Evolutionary conservation across 106 monocot genomes (phyloP), one percentile per base, ranked within the genome.

Genomic region (Dioscorea dumetorum): DNA sequence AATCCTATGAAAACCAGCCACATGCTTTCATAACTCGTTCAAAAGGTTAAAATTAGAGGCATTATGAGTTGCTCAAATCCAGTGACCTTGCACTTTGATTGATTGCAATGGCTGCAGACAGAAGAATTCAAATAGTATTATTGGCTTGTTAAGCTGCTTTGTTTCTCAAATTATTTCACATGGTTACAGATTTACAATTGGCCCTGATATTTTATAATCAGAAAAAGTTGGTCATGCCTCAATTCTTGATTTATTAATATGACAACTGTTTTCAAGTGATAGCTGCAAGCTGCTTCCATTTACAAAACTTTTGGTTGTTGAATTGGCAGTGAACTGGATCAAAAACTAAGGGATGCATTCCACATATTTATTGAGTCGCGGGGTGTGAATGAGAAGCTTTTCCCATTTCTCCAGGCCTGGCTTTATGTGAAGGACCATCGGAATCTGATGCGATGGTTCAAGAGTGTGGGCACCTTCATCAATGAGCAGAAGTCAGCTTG

Each of bases 371-470:
- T 97, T 49, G 95, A 88, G 69, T 82, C 67, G 10, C 88, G 91
- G 32, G 95, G 95, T 8, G 84, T 91, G 33, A 86, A 97, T 69
- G 95, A 91, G 76, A 72, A 67, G 12, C 91, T 97, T 31, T 91
- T 91, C 69, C 82, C 78, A 4, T 97, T 97, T 69, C 86, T 97
- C 56, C 91, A 91, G 72, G 95, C 95, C 21, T 97, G 88, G 95
- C 86, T 97, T 48, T 91, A 97, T 73, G 91, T 97, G 54, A 97
- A 89, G 68, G 91, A 97, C 61, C 95, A 91, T 33, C 75, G 91
- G 51, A 86, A 80, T 65, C 82, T 91, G 19, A 91, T 97, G 91
- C 74, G 57, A 22, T 97, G 95, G 88, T 97, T 91, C 69, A 97
- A 87, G 77, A 88, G 60, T 24, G 73, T 86, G 9, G 91, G 95